phyloP scores from a whole-genome alignment of 1,139 yeast species.

The Nakaseomyces bracarensis region DNA sequence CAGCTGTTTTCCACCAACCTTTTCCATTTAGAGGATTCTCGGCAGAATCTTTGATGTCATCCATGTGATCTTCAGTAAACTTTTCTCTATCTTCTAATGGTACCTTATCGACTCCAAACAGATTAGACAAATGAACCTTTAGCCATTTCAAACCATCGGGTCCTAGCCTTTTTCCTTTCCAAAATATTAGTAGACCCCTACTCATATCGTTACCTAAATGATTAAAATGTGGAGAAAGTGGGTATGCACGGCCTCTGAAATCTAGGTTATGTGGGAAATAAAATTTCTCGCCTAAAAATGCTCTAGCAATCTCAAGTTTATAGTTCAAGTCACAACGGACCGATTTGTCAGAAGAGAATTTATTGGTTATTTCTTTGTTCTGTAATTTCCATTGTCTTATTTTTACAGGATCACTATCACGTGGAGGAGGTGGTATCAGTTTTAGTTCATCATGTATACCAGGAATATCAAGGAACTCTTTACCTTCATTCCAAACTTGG shows the following conservation, averaged over 20 bases:
- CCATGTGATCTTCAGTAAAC: conserved; percentile 63
- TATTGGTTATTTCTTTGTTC: conserved; percentile 50
- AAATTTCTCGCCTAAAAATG: conserved; percentile 79
- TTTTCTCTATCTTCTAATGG: conserved; percentile 66
- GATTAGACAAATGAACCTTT: conserved; percentile 81
- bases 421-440: conserved; percentile 59
- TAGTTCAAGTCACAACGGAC: conserved; percentile 91
- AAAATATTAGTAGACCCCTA: conserved; percentile 73
- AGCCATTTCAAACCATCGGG: conserved; percentile 74
- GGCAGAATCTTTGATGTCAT: conserved; percentile 58
- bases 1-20: conserved; percentile 81
- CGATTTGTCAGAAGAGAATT: conserved; percentile 63
- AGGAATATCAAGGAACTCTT: conserved; percentile 75
- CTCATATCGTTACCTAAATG: conserved; percentile 91
- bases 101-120: conserved; percentile 80
- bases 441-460: conserved; percentile 44
- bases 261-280: conserved; percentile 92
- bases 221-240: conserved; percentile 69
- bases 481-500: conserved; percentile 80
- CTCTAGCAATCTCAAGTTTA: conserved; percentile 90
- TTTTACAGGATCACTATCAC: conserved; percentile 62
- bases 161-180: conserved; percentile 83
- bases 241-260: conserved; percentile 94
- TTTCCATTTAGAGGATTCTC: conserved; percentile 52
- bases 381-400: conserved; percentile 59